These are phyloP conservation scores for Barnettozyma botsteinii DNA, from an alignment of 805 yeast genomes.

Conservation along the genomic window DNA sequence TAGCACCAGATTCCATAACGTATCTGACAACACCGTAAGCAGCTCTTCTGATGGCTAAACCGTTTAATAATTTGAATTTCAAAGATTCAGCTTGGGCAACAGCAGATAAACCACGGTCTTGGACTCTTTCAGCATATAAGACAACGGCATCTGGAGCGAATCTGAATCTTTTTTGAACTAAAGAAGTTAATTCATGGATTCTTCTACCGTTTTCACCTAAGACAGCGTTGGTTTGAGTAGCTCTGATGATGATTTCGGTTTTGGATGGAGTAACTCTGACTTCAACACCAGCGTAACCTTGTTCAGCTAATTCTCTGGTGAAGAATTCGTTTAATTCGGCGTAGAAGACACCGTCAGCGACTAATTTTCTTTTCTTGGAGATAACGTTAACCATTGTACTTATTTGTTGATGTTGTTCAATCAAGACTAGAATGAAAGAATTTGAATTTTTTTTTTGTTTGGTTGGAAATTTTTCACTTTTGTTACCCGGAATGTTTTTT, in stretches of 20 bases:
- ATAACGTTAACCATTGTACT: conserved; percentile 38
- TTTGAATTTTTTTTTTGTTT: background rate
- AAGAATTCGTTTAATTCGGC: conserved; percentile 99
- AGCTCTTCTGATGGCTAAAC: conserved; percentile 99
- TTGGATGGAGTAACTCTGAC: conserved; percentile 97
- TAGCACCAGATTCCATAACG: conserved; percentile 99
- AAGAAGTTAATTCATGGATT: conserved; percentile 96
- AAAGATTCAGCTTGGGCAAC: conserved; percentile 99
- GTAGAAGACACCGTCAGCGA: conserved; percentile 99
- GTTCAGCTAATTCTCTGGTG: conserved; percentile 99
- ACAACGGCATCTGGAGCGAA: conserved; percentile 88
- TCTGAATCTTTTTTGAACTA: conserved; percentile 98
- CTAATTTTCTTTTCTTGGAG: conserved; percentile 98
- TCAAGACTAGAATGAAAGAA: background rate
- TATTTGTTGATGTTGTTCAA: conserved; percentile 1
- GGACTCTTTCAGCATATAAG: conserved; percentile 98
- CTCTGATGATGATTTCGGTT: conserved; percentile 98
- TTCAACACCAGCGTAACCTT: conserved; percentile 99
- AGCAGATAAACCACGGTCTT: conserved; percentile 99
- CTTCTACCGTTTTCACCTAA: conserved; percentile 99
- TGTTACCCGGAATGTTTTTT: conserved; percentile 1
- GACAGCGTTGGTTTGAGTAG: conserved; percentile 97
- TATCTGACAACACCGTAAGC: conserved; percentile 99
- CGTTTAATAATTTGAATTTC: conserved; percentile 95
- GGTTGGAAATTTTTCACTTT: conserved; percentile 6